Evolutionary conservation across 1,139 yeast species (phyloP).

Genomic region (Blastobotrys apis): DNA sequence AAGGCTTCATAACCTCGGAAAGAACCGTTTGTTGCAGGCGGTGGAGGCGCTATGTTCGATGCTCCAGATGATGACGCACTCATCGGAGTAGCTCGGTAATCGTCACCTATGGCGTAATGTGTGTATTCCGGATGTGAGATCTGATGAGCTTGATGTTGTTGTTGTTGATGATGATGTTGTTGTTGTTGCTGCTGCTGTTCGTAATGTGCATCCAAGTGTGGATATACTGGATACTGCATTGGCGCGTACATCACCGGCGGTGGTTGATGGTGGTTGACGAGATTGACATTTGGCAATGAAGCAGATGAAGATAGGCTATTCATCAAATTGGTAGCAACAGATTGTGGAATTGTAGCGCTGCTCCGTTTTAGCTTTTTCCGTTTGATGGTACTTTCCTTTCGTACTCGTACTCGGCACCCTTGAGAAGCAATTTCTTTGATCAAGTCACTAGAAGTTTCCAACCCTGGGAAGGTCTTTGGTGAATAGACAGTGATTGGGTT

Average conservation of each 20-base stretch:
- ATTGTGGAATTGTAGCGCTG: slow-evolving; percentile 8
- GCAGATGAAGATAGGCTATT: slow-evolving; percentile 1
- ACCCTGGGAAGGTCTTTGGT: slow-evolving; percentile 38
- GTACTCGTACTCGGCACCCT: slow-evolving; percentile 35
- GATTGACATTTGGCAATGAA: slow-evolving; percentile 4
- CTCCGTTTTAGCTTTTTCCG: slow-evolving; percentile 16
- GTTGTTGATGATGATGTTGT: slow-evolving; percentile 3
- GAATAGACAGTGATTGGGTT: slow-evolving; percentile 34
- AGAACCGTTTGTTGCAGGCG: not conserved
- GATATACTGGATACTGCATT: slow-evolving; percentile 3
- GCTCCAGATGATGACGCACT: slow-evolving; percentile 8
- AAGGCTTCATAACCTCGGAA: slow-evolving; percentile 14
- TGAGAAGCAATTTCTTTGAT: slow-evolving; percentile 36
- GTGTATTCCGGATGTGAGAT: not conserved
- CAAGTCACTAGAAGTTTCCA: slow-evolving; percentile 33
- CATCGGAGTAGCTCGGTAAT: slow-evolving; percentile 13
- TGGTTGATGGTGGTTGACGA: not conserved
- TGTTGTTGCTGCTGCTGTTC: slow-evolving; percentile 4
- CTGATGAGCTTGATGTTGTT: slow-evolving; percentile 4
- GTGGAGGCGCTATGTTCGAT: slow-evolving; percentile 6
- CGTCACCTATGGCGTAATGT: slow-evolving; percentile 4
- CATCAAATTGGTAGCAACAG: slow-evolving; percentile 10
- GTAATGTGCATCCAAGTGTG: not conserved
- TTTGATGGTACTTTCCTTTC: slow-evolving; percentile 29
- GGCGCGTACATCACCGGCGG: slow-evolving; percentile 10